Base-by-base conservation (phyloP, 2,329 filamentous ascomycete genomes). In the Penicillium italicum region DNA sequence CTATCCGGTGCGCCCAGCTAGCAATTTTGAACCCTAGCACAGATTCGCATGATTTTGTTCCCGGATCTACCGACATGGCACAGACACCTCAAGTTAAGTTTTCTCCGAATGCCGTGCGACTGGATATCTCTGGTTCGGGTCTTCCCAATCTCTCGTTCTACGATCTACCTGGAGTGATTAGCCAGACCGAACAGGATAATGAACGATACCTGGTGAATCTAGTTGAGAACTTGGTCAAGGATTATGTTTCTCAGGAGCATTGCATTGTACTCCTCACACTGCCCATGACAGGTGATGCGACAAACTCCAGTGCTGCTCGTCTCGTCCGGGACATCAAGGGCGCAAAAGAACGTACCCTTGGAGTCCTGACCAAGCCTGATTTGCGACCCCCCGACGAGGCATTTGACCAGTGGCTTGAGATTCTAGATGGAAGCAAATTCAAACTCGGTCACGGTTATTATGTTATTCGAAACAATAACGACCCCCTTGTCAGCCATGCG, bases 331-430 rank as follows among this genome's bases (percentile, higher is more conserved):
- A 80, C 40, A 74, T 83, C 1, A 59, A 56, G 14, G 77, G 77
- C 1, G 87, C 87, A 0, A 77, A 81, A 2, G 59, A 77, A 4
- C 79, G 87, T 1, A 89, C 86, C 1, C 79, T 89, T 50, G 90
- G 90, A 0, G 88, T 96, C 0, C 79, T 96, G 16, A 96, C 91
- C 0, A 96, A 96, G 66, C 91, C 91, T 0, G 92, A 96, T 59
- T 80, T 88, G 0, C 73, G 91, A 0, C 81, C 84, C 0, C 68
- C 74, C 0, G 79, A 79, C 0, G 77, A 80, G 1, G 74, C 73
- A 0, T 75, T 83, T 0, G 74, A 77, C 0, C 84, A 86, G 53
- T 90, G 88, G 81, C 68, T 83, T 0, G 75, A 80, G 0, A 86
- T 91, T 53, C 78, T 96, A 5, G 75, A 78, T 0, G 84, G 85